These are phyloP conservation scores for Boletus hoseneyae DNA, from an alignment of 1,284 basidiomycete species.

Conservation along the genomic window DNA sequence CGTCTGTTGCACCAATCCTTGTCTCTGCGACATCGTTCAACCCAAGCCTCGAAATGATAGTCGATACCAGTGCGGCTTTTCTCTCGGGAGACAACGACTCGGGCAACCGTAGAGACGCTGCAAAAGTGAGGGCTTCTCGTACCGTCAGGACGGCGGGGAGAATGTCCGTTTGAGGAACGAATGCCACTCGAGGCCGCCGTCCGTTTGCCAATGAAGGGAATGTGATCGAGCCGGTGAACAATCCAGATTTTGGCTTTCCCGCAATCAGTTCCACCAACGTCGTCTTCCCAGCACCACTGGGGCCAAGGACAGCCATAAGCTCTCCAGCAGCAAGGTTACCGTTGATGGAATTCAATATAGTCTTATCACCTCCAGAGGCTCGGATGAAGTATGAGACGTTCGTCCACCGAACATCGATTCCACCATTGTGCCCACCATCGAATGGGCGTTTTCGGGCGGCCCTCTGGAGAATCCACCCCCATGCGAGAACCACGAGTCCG, in stretches of 20 bases:
- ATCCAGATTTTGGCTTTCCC: slow-evolving; percentile 69
- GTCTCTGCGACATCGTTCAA: slow-evolving; percentile 67
- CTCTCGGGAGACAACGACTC: slow-evolving; percentile 68
- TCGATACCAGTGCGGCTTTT: slow-evolving; percentile 67
- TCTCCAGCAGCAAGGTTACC: slow-evolving; percentile 73
- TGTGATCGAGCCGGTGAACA: slow-evolving; percentile 60
- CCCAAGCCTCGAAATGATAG: slow-evolving; percentile 74
- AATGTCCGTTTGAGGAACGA: slow-evolving; percentile 84
- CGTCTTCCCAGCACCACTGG: slow-evolving; percentile 85
- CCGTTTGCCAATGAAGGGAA: slow-evolving; percentile 43
- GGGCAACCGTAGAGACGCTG: slow-evolving; percentile 78
- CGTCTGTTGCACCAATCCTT: slow-evolving; percentile 61
- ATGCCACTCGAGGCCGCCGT: slow-evolving; percentile 59
- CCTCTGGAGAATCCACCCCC: slow-evolving; percentile 61
- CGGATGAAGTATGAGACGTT: slow-evolving; percentile 65
- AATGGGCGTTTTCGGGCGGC: slow-evolving; percentile 51
- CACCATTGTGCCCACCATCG: slow-evolving; percentile 39
- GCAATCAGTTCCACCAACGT: slow-evolving; percentile 84
- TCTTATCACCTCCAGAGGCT: slow-evolving; percentile 49
- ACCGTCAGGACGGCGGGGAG: slow-evolving; percentile 80
- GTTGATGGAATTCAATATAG: slow-evolving; percentile 67
- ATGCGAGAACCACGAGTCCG: slow-evolving; percentile 53
- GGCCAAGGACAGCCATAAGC: slow-evolving; percentile 85
- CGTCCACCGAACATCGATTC: slow-evolving; percentile 67
- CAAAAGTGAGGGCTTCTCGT: slow-evolving; percentile 79